Evolutionary conservation across 257 asterid species (phyloP).

Genomic region (Capsicum chinense): DNA sequence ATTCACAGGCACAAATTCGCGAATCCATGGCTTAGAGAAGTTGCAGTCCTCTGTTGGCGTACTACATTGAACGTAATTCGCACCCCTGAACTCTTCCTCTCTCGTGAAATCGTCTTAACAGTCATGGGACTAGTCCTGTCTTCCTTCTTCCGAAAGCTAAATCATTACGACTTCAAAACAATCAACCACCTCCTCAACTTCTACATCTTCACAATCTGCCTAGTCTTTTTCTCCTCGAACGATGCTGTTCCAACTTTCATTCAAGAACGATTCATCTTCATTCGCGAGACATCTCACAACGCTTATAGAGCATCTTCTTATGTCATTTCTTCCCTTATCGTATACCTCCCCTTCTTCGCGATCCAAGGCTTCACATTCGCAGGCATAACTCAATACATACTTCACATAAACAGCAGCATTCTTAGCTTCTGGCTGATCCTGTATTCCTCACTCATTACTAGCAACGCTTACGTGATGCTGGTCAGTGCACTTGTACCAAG

Average conservation of each 20-base stretch:
- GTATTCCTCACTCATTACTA: conserved; percentile 77
- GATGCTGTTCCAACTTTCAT: conserved; percentile 93
- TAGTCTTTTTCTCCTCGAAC: conserved; percentile 81
- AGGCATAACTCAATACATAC: conserved; percentile 60
- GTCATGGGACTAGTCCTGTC: conserved; percentile 80
- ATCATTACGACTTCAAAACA: conserved; percentile 47
- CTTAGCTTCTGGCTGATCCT: conserved; percentile 74
- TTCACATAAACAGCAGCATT: conserved; percentile 50
- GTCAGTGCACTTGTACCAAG: conserved; percentile 87
- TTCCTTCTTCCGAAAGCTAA: conserved; percentile 63
- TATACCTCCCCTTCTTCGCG: conserved; percentile 86
- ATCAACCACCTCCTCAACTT: conserved; percentile 73
- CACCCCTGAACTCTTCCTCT: conserved; percentile 82
- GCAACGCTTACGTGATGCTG: conserved; percentile 84
- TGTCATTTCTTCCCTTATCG: conserved; percentile 80
- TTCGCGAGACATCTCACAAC: conserved; percentile 84
- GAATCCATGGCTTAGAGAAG: conserved; percentile 83
- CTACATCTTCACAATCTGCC: conserved; percentile 79
- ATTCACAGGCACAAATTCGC: conserved; percentile 65
- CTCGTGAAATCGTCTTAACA: conserved; percentile 68
- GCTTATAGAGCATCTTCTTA: conserved; percentile 82
- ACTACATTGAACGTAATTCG: conserved; percentile 73
- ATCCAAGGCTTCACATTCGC: conserved; percentile 82
- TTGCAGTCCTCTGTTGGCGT: conserved; percentile 79
- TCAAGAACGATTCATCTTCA: conserved; percentile 87